Evolutionary conservation across 202 grass and related monocot genomes (phyloP).

Genomic region (Brachypodium distachyon): DNA sequence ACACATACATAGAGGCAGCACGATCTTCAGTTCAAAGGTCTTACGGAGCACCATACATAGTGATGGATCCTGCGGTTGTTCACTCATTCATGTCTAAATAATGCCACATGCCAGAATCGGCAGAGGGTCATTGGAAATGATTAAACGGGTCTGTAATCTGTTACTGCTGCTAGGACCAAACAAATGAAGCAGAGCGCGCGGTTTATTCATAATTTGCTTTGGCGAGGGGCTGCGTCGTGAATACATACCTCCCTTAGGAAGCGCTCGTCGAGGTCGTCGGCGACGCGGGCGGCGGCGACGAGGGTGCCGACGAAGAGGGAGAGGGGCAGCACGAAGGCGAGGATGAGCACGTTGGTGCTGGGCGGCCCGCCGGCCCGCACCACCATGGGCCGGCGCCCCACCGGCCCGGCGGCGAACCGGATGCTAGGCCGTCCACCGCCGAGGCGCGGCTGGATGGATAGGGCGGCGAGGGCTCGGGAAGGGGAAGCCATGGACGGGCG

Average conservation of each 20-base stretch:
- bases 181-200: background rate
- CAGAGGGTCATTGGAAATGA: background rate
- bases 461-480: conserved; percentile 24
- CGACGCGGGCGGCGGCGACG: conserved; percentile 45
- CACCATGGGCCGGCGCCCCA: conserved; percentile 18
- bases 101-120: background rate
- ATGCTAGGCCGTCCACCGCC: background rate
- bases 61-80: too few relatives aligned
- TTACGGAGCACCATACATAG: too few relatives aligned
- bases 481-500: conserved; percentile 35
- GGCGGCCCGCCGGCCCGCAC: conserved; percentile 65
- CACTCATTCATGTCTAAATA: background rate
- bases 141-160: background rate
- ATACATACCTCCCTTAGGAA: conserved; percentile 87
- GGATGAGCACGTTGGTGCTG: conserved; percentile 57
- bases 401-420: background rate
- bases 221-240: background rate
- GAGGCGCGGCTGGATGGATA: conserved; percentile 4
- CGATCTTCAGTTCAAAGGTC: background rate
- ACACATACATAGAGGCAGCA: background rate
- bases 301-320: conserved; percentile 80
- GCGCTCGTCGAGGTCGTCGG: conserved; percentile 70
- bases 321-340: conserved; percentile 76
- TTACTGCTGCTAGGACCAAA: background rate
- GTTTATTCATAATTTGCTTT: background rate